These are phyloP conservation scores for Aaosphaeria pasadenensis DNA, from an alignment of 2,329 filamentous ascomycete species.

Conservation along the genomic window DNA sequence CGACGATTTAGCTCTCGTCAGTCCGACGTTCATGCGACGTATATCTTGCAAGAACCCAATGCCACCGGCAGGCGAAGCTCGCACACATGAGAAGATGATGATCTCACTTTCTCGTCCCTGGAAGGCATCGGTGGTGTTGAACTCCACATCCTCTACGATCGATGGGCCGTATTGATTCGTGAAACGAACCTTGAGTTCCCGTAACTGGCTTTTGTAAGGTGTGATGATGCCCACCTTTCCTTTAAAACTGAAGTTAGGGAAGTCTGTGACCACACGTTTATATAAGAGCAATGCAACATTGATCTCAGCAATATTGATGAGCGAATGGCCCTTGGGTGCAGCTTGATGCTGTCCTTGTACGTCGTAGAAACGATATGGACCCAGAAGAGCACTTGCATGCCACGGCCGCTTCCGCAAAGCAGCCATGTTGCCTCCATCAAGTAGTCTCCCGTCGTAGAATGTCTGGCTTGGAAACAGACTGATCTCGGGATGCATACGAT, in stretches of 20 bases:
- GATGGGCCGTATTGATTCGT: conserved; percentile 66
- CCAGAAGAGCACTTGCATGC: conserved; percentile 78
- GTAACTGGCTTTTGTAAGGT: conserved; percentile 91
- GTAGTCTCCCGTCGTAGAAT: conserved; percentile 86
- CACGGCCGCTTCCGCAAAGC: conserved; percentile 73
- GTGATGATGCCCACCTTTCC: conserved; percentile 96
- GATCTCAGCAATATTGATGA: conserved; percentile 85
- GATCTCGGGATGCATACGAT: conserved; percentile 98
- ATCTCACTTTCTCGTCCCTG: conserved; percentile 96
- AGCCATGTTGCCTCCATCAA: conserved; percentile 83
- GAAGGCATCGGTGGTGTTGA: conserved; percentile 98
- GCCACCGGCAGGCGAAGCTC: conserved; percentile 85
- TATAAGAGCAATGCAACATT: conserved; percentile 85
- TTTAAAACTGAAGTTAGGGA: conserved; percentile 60
- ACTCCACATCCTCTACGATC: conserved; percentile 80
- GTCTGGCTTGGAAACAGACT: conserved; percentile 84
- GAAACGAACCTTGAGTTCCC: conserved; percentile 75
- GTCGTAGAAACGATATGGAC: conserved; percentile 96
- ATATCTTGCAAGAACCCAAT: conserved; percentile 99
- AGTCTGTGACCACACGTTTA: conserved; percentile 73
- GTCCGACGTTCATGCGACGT: conserved; percentile 97
- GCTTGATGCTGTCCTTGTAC: conserved; percentile 83
- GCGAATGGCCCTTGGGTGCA: conserved; percentile 79
- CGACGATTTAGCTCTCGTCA: conserved; percentile 94
- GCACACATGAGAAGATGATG: conserved; percentile 98